A percentile compares a stretch with the other conserved stretches of the same genome.
Evolutionary conservation across 176 grass and related monocot genomes (phyloP).

Genomic region (Carex littledalei): DNA sequence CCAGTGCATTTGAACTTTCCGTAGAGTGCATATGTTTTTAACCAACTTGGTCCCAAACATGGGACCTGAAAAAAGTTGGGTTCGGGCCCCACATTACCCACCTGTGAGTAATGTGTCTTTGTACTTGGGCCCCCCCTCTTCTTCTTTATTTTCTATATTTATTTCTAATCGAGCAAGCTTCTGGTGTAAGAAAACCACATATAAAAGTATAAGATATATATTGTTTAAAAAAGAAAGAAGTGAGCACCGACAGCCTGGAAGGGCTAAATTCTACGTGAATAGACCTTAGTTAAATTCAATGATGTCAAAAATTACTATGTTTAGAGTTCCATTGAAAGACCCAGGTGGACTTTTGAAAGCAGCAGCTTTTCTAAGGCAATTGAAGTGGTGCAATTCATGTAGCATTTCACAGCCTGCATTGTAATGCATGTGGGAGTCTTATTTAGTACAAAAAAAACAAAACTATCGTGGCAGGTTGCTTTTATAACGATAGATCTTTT

Average conservation of each 20-base stretch:
- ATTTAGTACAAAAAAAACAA: not conserved
- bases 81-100: slow-evolving; percentile 1
- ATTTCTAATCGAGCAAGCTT: not conserved
- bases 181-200: slow-evolving; percentile 4
- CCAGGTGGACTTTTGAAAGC: not conserved
- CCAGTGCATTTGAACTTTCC: not conserved
- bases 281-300: not conserved
- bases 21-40: not conserved
- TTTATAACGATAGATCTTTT: slow-evolving; percentile 15
- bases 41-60: slow-evolving; percentile 20
- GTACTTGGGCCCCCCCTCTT: not conserved
- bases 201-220: not conserved
- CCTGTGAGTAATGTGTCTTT: slow-evolving; percentile 24
- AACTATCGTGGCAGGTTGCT: not conserved
- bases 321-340: not conserved
- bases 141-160: not conserved
- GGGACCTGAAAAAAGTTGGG: slow-evolving; percentile 20
- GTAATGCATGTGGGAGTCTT: not conserved
- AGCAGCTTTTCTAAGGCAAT: not conserved
- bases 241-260: slow-evolving; percentile 19
- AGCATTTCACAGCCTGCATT: slow-evolving; percentile 11
- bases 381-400: slow-evolving; percentile 4
- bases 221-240: slow-evolving; percentile 1
- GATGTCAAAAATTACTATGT: not conserved
- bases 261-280: not conserved